Conservation (phyloP, 2,329 filamentous ascomycete genomes). For the Metarhizium anisopliae region DNA sequence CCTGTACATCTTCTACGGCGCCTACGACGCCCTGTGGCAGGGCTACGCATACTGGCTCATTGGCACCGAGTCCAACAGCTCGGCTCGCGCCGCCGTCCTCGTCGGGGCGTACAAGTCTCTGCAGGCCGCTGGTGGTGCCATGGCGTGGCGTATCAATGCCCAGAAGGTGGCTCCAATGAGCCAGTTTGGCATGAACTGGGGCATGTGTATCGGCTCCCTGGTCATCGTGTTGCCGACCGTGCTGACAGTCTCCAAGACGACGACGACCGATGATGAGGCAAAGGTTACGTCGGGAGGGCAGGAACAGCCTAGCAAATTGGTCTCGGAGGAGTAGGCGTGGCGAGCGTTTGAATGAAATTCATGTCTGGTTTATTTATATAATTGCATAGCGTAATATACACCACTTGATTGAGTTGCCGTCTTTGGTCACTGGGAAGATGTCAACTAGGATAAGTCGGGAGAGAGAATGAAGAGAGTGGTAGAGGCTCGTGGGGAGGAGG, state of each 20-base stretch:
- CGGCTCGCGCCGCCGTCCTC: conserved; percentile 30
- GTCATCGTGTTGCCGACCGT: conserved; percentile 33
- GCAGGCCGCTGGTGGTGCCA: conserved; percentile 32
- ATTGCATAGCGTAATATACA: neutral
- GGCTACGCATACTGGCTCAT: conserved; percentile 55
- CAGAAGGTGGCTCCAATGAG: conserved; percentile 24
- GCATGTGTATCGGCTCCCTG: conserved; percentile 33
- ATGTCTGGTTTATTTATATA: neutral
- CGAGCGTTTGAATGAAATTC: neutral
- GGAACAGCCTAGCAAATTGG: neutral
- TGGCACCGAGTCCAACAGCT: conserved; percentile 33
- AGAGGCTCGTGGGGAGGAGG: no score
- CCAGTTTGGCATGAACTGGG: conserved; percentile 37
- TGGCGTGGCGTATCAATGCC: conserved; percentile 36
- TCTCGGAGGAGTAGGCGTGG: neutral
- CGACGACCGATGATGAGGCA: conserved; percentile 15
- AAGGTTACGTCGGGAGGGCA: neutral
- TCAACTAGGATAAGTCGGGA: no score
- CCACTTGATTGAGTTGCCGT: neutral
- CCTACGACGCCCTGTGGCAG: conserved; percentile 61
- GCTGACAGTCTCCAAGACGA: conserved; percentile 24
- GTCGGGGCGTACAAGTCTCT: conserved; percentile 39
- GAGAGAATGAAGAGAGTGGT: no score
- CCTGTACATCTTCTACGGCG: conserved; percentile 62
- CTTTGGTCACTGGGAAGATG: neutral